These are phyloP conservation scores for Monosporascus cannonballus DNA, from an alignment of 2,329 filamentous ascomycete genomes.

Conservation along the genomic window DNA sequence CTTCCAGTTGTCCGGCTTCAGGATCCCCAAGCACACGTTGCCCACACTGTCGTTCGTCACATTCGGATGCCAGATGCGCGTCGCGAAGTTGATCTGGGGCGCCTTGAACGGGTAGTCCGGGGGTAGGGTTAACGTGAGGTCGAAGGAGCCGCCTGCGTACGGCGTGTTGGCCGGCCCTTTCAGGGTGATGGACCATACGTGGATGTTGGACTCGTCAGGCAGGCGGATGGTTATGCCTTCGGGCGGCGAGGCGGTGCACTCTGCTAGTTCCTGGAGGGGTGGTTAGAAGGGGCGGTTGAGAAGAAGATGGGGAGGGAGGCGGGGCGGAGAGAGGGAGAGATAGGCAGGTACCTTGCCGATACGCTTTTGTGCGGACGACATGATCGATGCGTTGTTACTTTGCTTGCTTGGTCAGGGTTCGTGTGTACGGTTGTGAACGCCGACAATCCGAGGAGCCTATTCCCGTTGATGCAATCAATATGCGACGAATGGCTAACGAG, in stretches of 20 bases:
- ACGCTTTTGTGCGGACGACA: too few relatives aligned
- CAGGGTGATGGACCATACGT: constrained; percentile 47
- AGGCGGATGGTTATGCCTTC: constrained; percentile 41
- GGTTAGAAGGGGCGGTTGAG: constrained; percentile 1
- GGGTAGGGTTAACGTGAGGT: constrained; percentile 66
- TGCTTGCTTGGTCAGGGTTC: too few relatives aligned
- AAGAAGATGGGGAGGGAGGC: background rate
- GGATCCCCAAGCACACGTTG: constrained; percentile 76
- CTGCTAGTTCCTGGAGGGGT: constrained; percentile 42
- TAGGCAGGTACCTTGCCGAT: too few relatives aligned
- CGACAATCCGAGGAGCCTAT: too few relatives aligned
- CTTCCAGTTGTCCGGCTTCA: constrained; percentile 89
- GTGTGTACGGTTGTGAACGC: too few relatives aligned
- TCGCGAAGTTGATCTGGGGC: constrained; percentile 71
- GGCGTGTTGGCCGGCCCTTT: constrained; percentile 36
- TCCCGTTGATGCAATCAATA: too few relatives aligned
- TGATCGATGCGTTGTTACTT: too few relatives aligned
- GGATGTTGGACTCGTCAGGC: constrained; percentile 40
- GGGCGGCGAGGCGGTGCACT: constrained; percentile 43
- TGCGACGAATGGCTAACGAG: too few relatives aligned
- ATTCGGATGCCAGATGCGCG: constrained; percentile 94
- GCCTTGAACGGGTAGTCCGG: constrained; percentile 87
- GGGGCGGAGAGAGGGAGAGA: constrained; percentile 17
- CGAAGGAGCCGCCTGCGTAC: constrained; percentile 65
- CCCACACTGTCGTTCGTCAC: constrained; percentile 82